A percentile compares a stretch with the other conserved stretches of the same genome.
Evolutionary conservation across 495 filamentous ascomycete genomes (phyloP).

Genomic region (Annulohypoxylon bovei): DNA sequence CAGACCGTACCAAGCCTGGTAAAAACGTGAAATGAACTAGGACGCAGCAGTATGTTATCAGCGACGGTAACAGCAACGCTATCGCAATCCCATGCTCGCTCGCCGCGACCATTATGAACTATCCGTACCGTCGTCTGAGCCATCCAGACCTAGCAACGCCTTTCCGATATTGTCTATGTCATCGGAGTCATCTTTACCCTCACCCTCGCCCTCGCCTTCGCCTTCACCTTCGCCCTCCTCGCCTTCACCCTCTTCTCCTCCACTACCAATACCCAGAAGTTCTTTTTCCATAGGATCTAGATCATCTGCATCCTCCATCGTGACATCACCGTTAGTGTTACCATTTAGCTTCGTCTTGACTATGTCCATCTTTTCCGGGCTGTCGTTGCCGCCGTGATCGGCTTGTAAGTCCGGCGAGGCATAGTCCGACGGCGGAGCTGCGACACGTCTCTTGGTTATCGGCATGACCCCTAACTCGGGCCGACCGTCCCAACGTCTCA

Average conservation of each 20-base stretch:
- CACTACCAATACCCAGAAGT: conserved; percentile 57
- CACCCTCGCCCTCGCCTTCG: conserved; percentile 49
- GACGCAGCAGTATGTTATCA: background rate
- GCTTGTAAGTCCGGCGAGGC: conserved; percentile 36
- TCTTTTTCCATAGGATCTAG: conserved; percentile 63
- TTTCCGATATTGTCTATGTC: conserved; percentile 65
- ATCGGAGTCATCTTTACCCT: conserved; percentile 54
- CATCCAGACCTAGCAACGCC: conserved; percentile 58
- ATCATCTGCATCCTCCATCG: conserved; percentile 59
- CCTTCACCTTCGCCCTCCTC: conserved; percentile 47
- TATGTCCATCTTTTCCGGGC: conserved; percentile 43
- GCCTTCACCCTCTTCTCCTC: conserved; percentile 43
- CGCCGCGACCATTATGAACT: conserved; percentile 24
- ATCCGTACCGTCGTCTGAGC: conserved; percentile 49
- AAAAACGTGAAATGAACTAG: conserved; percentile 10
- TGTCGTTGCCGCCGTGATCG: conserved; percentile 30
- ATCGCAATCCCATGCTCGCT: background rate
- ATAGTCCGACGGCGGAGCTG: conserved; percentile 33
- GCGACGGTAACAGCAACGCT: background rate
- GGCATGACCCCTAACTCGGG: conserved; percentile 57
- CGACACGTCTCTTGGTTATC: conserved; percentile 49
- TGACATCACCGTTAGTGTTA: conserved; percentile 49
- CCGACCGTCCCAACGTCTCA: conserved; percentile 73
- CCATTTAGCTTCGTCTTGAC: conserved; percentile 46
- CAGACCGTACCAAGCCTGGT: background rate